Evolutionary conservation across 768 basidiomycete species (phyloP).

Genomic region (Chiua virens): DNA sequence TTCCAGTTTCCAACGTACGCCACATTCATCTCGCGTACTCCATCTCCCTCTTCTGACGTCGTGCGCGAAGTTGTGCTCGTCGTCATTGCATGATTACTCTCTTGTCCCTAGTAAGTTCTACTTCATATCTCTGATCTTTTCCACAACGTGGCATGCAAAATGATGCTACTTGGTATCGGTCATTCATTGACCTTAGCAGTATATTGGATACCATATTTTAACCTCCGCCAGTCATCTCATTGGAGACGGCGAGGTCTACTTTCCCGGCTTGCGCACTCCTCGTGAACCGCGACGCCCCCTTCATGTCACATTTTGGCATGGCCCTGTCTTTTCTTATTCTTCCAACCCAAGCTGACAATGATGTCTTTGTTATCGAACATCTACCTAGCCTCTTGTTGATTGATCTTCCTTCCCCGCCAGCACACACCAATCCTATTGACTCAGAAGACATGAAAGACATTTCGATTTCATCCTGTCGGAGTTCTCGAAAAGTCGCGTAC

Average conservation of each 20-base stretch:
- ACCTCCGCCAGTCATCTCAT: constrained; percentile 8
- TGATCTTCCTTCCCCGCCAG: constrained; percentile 42
- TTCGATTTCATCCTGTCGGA: constrained; percentile 55
- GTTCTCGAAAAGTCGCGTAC: constrained; percentile 66
- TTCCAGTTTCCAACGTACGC: constrained; percentile 24
- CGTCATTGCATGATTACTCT: constrained; percentile 43
- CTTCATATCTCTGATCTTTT: constrained; percentile 1
- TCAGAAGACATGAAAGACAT: constrained; percentile 78
- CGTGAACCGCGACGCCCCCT: not conserved
- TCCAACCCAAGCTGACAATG: constrained; percentile 19
- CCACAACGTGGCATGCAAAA: constrained; percentile 5
- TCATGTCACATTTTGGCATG: constrained; percentile 6
- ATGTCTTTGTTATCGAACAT: constrained; percentile 20
- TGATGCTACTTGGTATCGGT: not conserved
- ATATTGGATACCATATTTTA: constrained; percentile 13
- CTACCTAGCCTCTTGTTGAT: constrained; percentile 44
- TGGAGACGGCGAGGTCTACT: not conserved
- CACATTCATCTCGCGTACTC: constrained; percentile 37
- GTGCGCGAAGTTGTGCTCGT: constrained; percentile 40
- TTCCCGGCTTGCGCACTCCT: not conserved
- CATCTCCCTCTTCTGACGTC: constrained; percentile 27
- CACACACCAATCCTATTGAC: constrained; percentile 25
- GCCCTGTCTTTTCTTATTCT: constrained; percentile 1
- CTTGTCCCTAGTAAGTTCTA: constrained; percentile 37
- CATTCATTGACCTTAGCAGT: not conserved